Base-by-base conservation (phyloP, 148 eudicot genomes). In the Nepenthes gracilis region DNA sequence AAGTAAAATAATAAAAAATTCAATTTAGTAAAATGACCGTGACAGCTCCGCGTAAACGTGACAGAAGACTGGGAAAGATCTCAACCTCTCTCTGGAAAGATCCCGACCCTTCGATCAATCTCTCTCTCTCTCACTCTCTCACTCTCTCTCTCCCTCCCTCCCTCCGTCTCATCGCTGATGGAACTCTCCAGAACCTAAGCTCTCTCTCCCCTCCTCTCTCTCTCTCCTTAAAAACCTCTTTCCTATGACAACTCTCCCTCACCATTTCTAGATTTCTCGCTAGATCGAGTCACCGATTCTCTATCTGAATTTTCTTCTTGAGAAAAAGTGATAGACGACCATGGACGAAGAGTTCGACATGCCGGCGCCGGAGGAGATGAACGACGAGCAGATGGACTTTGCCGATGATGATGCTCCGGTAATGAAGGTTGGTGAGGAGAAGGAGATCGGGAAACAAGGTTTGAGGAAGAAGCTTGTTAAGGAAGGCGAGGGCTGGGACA, bases 401-500 rank as follows among this genome's bases (percentile, higher is more conserved):
- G 81, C 71, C 66, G 88, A 63, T 12, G 80, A 60, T 2, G 56
- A 33, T 0, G 49, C 53, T 2, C 59, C 84, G 47, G 50, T 47
- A 8, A 38, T 80, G 83, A 92, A 88, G 72, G 94, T 78, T 14
- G 97, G 96, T 1, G 96, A 92, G 7, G 97, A 92, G 76, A 92
- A 72, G 67, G 88, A 83, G 90, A 88, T 92, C 83, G 88, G 79
- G 0, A 65, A 52, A 1, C 61, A 80, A 61, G 97, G 96, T 1
- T 66, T 92, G 77, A 85, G 81, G 83, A 92, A 88, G 88, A 92
- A 88, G 83, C 90, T 92, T 12, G 60, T 92, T 6, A 92, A 92
- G 61, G 88, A 80, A 58, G 97, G 97, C 12, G 80, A 83, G 36
- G 90, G 88, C 2, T 92, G 91, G 91, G 94, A 92, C 9, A 83